These are phyloP conservation scores for Globisporangium uncinulatum DNA, from an alignment of 352 stramenopile genomes.

Conservation along the genomic window DNA sequence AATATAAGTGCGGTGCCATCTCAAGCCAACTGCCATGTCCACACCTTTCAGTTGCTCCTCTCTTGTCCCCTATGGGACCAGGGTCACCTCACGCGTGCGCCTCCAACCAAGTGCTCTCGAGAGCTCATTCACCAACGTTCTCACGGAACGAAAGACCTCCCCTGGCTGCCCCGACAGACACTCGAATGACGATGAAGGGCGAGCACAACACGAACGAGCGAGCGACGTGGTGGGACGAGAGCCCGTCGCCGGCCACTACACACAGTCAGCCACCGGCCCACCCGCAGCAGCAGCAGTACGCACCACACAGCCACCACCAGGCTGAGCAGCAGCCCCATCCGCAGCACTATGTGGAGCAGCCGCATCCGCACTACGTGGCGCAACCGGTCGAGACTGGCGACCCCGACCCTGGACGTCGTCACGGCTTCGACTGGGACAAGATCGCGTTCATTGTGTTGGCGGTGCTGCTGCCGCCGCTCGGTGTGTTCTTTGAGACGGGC, in stretches of 20 bases:
- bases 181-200: neutral
- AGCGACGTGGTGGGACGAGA: constrained; percentile 10
- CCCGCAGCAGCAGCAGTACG: neutral
- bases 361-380: neutral
- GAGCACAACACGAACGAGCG: neutral
- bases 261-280: neutral
- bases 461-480: constrained; percentile 32
- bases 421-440: constrained; percentile 17
- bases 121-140: too few species aligned
- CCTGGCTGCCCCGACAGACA: neutral
- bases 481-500: constrained; percentile 32
- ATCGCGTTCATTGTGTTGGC: constrained; percentile 39
- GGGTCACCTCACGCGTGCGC: too few species aligned
- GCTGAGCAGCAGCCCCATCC: too few species aligned
- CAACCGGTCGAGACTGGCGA: neutral
- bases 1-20: too few species aligned
- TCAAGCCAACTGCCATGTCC: too few species aligned
- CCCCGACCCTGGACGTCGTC: neutral
- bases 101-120: too few species aligned
- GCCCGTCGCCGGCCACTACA: neutral
- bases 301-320: neutral
- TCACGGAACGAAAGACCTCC: too few species aligned
- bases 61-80: too few species aligned
- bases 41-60: too few species aligned
- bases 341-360: neutral